These are phyloP conservation scores for Typha latifolia DNA, from an alignment of 176 grass and related monocot genomes.

Conservation along the genomic window DNA sequence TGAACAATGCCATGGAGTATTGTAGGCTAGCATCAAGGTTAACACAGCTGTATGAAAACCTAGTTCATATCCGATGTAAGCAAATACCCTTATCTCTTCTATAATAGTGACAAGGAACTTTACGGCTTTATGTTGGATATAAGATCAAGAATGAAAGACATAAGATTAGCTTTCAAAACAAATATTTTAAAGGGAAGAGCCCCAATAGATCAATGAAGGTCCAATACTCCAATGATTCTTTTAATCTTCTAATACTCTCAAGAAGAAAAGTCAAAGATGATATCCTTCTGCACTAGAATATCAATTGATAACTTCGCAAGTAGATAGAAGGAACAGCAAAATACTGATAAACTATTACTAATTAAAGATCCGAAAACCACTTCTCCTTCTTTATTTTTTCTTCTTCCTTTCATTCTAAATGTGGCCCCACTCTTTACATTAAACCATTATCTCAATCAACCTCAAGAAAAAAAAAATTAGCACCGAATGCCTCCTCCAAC, in stretches of 20 bases:
- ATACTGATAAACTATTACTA: neutral
- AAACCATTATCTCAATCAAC: neutral
- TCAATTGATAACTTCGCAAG: neutral
- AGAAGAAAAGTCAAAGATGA: neutral
- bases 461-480: neutral
- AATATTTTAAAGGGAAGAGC: neutral
- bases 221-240: neutral
- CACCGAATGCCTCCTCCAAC: neutral
- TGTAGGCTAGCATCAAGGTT: too few relatives aligned
- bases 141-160: neutral
- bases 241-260: neutral
- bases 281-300: neutral
- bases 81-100: too few relatives aligned
- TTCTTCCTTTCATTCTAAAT: neutral
- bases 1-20: too few relatives aligned
- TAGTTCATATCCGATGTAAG: too few relatives aligned
- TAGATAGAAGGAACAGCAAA: neutral
- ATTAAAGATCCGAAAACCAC: neutral
- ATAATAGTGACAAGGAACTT: too few relatives aligned
- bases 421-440: neutral
- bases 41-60: too few relatives aligned
- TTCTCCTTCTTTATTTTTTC: neutral
- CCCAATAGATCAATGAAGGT: neutral
- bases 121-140: too few relatives aligned
- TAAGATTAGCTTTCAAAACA: neutral